phyloP scores from a whole-genome alignment of 257 asterid genomes.

The Eustoma russellianum region DNA sequence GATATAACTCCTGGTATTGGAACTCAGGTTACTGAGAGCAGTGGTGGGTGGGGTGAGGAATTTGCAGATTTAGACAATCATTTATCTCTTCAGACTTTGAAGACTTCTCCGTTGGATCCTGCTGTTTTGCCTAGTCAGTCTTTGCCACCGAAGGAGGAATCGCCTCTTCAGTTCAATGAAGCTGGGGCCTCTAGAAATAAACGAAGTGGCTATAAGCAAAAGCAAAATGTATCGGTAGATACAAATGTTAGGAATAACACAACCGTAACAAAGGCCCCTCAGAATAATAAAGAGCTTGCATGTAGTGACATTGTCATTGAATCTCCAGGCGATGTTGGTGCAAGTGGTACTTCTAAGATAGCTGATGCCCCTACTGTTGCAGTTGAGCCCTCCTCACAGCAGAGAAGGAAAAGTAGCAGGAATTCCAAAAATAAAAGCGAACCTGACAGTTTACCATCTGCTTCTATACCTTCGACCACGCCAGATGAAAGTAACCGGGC shows the following conservation, averaged over 20 bases:
- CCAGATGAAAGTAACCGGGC: conserved; percentile 20
- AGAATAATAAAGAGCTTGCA: conserved; percentile 21
- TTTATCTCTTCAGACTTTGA: conserved; percentile 26
- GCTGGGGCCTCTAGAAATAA: conserved; percentile 34
- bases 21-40: conserved; percentile 17
- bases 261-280: conserved; percentile 24
- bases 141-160: no score
- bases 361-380: conserved; percentile 19
- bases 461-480: conserved; percentile 21
- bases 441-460: conserved; percentile 28
- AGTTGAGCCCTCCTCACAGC: conserved; percentile 36
- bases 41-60: conserved; percentile 17
- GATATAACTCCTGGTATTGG: conserved; percentile 21
- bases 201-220: conserved; percentile 49
- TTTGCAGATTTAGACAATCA: conserved; percentile 15
- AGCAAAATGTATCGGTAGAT: conserved; percentile 39
- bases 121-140: conserved; percentile 22
- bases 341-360: conserved; percentile 24
- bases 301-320: conserved; percentile 21
- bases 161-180: conserved; percentile 34
- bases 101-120: conserved; percentile 24
- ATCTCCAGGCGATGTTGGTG: conserved; percentile 28
- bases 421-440: conserved; percentile 48
- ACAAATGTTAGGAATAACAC: conserved; percentile 26
- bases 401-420: conserved; percentile 50